Percentiles rank a stretch among this genome's conserved stretches.
Evolutionary conservation across 345 rosid genomes (phyloP).

Genomic region (Citrus medica): DNA sequence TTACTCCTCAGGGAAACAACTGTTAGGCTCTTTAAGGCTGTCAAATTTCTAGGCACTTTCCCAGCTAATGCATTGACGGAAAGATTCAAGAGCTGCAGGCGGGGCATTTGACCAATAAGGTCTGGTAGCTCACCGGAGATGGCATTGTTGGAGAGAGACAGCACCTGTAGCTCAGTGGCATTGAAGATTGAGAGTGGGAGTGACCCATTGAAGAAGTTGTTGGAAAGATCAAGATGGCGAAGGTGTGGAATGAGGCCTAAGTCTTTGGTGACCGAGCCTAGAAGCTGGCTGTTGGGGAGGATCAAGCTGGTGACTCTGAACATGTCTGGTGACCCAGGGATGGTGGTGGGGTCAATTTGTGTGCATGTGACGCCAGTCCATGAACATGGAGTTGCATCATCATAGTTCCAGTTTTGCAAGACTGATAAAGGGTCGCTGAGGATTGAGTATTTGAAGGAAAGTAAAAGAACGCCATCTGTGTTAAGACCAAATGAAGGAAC

Average conservation of each 20-base stretch:
- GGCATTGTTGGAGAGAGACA: slow-evolving; percentile 53
- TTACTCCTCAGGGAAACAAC: slow-evolving; percentile 63
- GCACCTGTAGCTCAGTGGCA: slow-evolving; percentile 45
- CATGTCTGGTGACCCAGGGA: slow-evolving; percentile 42
- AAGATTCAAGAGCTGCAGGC: slow-evolving; percentile 60
- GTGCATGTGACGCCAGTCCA: slow-evolving; percentile 72
- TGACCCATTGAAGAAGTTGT: slow-evolving; percentile 63
- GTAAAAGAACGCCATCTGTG: slow-evolving; percentile 55
- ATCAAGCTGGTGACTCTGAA: slow-evolving; percentile 58
- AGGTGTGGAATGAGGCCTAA: slow-evolving; percentile 51
- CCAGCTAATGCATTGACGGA: slow-evolving; percentile 78
- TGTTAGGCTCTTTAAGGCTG: slow-evolving; percentile 50
- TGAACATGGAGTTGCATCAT: slow-evolving; percentile 60
- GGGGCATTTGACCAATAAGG: slow-evolving; percentile 32
- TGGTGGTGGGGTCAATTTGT: slow-evolving; percentile 23
- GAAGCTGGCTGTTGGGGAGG: slow-evolving; percentile 52
- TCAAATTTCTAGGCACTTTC: slow-evolving; percentile 43
- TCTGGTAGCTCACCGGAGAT: slow-evolving; percentile 66
- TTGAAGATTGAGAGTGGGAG: slow-evolving; percentile 53
- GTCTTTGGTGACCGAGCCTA: slow-evolving; percentile 54
- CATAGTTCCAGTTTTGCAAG: slow-evolving; percentile 59
- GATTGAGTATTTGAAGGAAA: slow-evolving; percentile 68
- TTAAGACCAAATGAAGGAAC: slow-evolving; percentile 48
- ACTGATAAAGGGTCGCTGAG: slow-evolving; percentile 62
- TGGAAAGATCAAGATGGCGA: slow-evolving; percentile 58